Base-by-base conservation (phyloP, 2,329 filamentous ascomycete genomes). In the Pseudopyricularia javanii region DNA sequence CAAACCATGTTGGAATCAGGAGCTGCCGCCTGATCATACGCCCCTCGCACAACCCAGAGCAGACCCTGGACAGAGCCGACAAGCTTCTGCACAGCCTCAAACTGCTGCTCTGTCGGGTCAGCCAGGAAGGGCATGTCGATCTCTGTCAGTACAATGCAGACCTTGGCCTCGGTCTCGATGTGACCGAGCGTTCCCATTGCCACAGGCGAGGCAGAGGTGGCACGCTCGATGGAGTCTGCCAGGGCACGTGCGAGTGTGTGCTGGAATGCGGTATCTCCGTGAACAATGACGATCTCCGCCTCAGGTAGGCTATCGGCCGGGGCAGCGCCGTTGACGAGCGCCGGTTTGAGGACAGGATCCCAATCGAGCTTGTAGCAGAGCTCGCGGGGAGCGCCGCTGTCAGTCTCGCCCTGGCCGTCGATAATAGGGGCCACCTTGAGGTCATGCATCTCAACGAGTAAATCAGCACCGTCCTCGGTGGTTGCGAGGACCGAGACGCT, bases 361-460 rank as follows among this genome's bases (percentile, higher is more conserved):
- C 72, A 74, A 15, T 71, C 64, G 15, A 72, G 54, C 59, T 71
- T 74, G 61, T 70, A 74, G 60, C 72, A 74, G 1, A 74, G 64
- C 56, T 73, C 68, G 2, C 69, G 64, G 15, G 68, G 59, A 1
- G 54, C 56, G n/a, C 7, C 32, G 7, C 53, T 53, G 15, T 66
- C 64, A 2, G 60, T 56, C 33, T 59, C 59, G 3, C 58, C 55
- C 4, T 64, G 63, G 4, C 62, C 64, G 43, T 72, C 68, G 17
- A 70, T 56, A n/a, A 73, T 68, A 4, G 70, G 71, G 1, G 68
- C 66, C 49, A 74, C 64, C 1, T 59, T 63, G 35, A 71, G 59
- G 12, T 64, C 66, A 15, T 69, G 63, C 3, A 71, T 54, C 4
- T 59, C 56, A 43, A 66, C 59, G 8, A 67, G 51, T 0, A 67